Conservation (phyloP, 208 protist species). For the Angomonas ambiguus region DNA sequence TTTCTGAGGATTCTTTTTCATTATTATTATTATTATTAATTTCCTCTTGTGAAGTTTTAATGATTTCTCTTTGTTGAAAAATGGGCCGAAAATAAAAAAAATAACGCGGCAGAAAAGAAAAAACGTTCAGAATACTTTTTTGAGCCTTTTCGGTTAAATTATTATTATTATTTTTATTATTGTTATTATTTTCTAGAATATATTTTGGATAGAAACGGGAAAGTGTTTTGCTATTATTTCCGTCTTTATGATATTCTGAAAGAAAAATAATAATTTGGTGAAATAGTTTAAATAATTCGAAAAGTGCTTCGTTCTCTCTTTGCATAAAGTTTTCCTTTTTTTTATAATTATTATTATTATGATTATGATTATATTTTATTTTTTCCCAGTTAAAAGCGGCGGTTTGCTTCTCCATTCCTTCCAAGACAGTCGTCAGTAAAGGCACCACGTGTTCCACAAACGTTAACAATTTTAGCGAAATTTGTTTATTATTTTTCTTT, state of each 20-base stretch:
- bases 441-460: neutral
- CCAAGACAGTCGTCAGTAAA: neutral
- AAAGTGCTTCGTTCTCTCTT: neutral
- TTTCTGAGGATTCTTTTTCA: too few species aligned
- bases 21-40: too few species aligned
- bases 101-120: neutral
- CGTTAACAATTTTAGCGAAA: neutral
- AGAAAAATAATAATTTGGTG: neutral
- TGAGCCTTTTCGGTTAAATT: neutral
- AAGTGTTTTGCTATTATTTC: too few species aligned
- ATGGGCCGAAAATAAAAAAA: slow-evolving; percentile 1
- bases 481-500: neutral
- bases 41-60: too few species aligned
- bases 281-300: neutral
- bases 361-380: neutral
- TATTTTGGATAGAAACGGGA: neutral
- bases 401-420: neutral
- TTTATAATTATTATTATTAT: neutral
- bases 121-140: neutral
- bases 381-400: neutral
- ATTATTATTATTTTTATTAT: neutral
- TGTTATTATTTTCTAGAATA: neutral
- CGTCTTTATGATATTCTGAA: neutral
- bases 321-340: neutral
- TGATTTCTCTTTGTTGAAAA: too few species aligned